phyloP scores from a whole-genome alignment of 306 rosid genomes.

The Geum urbanum region DNA sequence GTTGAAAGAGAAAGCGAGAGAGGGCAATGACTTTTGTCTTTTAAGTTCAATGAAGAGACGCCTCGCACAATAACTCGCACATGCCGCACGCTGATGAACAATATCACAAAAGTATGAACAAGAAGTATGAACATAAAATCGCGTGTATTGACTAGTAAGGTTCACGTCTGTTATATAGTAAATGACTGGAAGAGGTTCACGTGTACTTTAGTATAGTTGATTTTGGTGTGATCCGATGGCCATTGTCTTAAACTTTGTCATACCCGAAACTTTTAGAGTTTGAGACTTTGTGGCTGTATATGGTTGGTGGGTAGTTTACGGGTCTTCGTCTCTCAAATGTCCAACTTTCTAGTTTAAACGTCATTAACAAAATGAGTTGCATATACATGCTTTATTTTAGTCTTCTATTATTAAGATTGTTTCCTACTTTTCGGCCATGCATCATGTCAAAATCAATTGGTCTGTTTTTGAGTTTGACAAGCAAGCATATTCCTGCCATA shows the following conservation, averaged over 20 bases:
- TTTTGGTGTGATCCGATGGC: not conserved
- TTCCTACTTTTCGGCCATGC: slow-evolving; percentile 27
- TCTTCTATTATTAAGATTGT: not conserved
- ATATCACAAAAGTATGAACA: no score
- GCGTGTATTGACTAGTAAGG: no score
- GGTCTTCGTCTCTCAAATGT: slow-evolving; percentile 25
- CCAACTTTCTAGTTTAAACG: not conserved
- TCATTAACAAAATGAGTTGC: slow-evolving; percentile 1
- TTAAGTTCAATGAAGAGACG: no score
- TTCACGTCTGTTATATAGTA: no score
- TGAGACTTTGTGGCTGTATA: slow-evolving; percentile 8
- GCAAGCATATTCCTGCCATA: not conserved
- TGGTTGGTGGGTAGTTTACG: slow-evolving; percentile 37
- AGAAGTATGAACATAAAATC: no score
- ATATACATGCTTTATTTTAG: not conserved
- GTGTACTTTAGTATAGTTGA: not conserved
- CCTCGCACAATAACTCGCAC: no score
- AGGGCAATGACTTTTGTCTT: no score
- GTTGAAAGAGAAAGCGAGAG: no score
- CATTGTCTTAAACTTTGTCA: not conserved
- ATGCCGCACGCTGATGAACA: no score
- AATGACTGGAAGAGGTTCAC: not conserved
- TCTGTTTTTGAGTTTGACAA: slow-evolving; percentile 5
- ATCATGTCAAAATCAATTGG: slow-evolving; percentile 21
- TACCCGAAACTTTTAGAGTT: not conserved